Base-by-base conservation (phyloP, 176 grass and related monocot species). In the Phragmites australis region DNA sequence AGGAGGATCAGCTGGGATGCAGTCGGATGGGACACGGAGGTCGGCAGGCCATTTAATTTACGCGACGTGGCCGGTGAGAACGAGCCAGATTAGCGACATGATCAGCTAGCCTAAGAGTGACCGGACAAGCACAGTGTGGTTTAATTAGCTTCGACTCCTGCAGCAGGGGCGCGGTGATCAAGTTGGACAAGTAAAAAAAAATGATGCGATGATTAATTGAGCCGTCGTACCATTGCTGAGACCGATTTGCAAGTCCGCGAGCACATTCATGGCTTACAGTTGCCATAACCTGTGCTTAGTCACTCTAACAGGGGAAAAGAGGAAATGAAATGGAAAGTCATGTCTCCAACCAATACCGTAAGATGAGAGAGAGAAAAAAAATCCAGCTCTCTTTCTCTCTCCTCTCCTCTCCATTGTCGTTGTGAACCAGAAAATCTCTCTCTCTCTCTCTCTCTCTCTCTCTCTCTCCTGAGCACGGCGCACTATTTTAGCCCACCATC, bases 401-500 rank as follows among this genome's bases (percentile, higher is more conserved):
- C 31, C 3, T 39, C 17, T 32, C 30, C 18, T 0, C 81, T 65
- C 55, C 49, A 12, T 69, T 57, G 34, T 31, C 51, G 65, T 81
- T 58, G 65, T 44, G 41, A 71, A 52, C n/a, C 34, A 43, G 63
- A 55, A 80, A 67, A 79, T 46, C 37, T 17, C 31, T 12, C 61
- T 40, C 46, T 41, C 18, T 46, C 42, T 27, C 44, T 30, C 25
- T 27, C 44, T 13, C 41, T 65, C 32, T 65, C 32, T 40, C 34
- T n/a, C n/a, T n/a, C n/a, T n/a, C 41, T 14, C 56, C 2, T 21
- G 37, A 61, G 72, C 49, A 58, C 76, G 73, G 51, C 22, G 62
- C 51, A 80, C 50, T 87, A 78, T 85, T 84, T 90, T 92, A 93
- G 65, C 82, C 68, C 61, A 39, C 66, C 75, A 81, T 46, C 71